Evolutionary conservation across 192 early-diverging fungal species (phyloP).

Genomic region (Lobulomyces angularis): DNA sequence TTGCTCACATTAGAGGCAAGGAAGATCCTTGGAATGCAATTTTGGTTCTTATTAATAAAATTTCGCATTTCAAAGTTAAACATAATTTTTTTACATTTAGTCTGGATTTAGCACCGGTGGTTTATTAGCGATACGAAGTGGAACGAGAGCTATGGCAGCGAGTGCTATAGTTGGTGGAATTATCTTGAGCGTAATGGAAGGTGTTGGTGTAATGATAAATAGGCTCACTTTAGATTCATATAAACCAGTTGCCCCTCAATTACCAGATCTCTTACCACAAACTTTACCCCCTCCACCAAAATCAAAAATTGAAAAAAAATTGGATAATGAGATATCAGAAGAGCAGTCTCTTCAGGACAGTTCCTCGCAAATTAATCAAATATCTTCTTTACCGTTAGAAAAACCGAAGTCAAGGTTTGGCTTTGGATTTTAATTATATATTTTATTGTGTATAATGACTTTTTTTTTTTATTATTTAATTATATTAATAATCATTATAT

Average conservation of each 20-base stretch:
- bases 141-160: conserved; percentile 61
- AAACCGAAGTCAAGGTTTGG: too few relatives aligned
- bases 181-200: conserved; percentile 90
- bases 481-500: too few relatives aligned
- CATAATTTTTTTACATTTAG: conserved; percentile 17
- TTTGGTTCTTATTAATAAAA: too few relatives aligned
- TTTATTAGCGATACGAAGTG: conserved; percentile 80
- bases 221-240: conserved; percentile 53
- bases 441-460: too few relatives aligned
- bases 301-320: conserved; percentile 5
- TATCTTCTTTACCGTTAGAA: too few relatives aligned
- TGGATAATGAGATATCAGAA: too few relatives aligned
- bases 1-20: conserved; percentile 89
- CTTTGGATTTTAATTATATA: too few relatives aligned
- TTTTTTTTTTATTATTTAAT: too few relatives aligned
- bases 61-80: too few relatives aligned
- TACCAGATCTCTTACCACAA: conserved; percentile 14
- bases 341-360: too few relatives aligned
- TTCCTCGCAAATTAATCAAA: too few relatives aligned
- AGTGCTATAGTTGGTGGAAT: conserved; percentile 88
- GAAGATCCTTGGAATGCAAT: conserved; percentile 99
- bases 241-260: conserved; percentile 36
- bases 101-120: conserved; percentile 92
- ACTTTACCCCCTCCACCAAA: too few relatives aligned
- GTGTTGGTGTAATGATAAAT: conserved; percentile 70